Conservation (phyloP, 257 asterid genomes). For the Lavandula angustifolia region DNA sequence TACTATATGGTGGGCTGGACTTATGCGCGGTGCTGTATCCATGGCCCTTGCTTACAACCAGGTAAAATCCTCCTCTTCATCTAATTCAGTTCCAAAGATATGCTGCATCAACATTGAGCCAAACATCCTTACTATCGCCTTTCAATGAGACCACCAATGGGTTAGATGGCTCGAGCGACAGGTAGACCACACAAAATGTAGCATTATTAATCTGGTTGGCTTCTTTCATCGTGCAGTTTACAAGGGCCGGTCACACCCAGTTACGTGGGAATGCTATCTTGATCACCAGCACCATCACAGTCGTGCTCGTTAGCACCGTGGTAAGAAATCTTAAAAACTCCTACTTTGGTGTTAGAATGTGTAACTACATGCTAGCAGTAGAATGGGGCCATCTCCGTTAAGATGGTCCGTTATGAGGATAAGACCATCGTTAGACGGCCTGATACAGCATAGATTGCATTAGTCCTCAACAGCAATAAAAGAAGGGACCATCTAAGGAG, state of each 20-base stretch:
- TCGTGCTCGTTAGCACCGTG: constrained; percentile 92
- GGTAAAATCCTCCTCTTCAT: constrained; percentile 32
- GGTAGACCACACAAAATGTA: too few relatives aligned
- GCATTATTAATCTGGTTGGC: constrained; percentile 1
- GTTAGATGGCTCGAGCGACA: too few relatives aligned
- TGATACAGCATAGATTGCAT: too few relatives aligned
- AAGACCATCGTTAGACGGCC: too few relatives aligned
- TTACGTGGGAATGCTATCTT: constrained; percentile 69
- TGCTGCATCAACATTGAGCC: neutral
- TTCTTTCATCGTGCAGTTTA: constrained; percentile 53
- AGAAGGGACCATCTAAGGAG: too few relatives aligned
- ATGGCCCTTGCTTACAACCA: constrained; percentile 73
- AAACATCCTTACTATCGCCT: too few relatives aligned
- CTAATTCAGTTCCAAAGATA: neutral
- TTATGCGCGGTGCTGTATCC: constrained; percentile 69
- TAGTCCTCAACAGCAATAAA: too few relatives aligned
- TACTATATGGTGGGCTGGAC: constrained; percentile 75
- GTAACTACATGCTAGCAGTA: neutral
- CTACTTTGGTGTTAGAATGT: neutral
- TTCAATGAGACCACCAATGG: too few relatives aligned
- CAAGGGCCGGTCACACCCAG: constrained; percentile 81
- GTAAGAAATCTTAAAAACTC: constrained; percentile 50
- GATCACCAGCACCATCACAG: constrained; percentile 90
- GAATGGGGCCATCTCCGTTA: neutral
- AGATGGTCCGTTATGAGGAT: too few relatives aligned